Evolutionary conservation across 2,329 filamentous ascomycete genomes (phyloP).

Genomic region (Phaeosphaeriaceae sp.): DNA sequence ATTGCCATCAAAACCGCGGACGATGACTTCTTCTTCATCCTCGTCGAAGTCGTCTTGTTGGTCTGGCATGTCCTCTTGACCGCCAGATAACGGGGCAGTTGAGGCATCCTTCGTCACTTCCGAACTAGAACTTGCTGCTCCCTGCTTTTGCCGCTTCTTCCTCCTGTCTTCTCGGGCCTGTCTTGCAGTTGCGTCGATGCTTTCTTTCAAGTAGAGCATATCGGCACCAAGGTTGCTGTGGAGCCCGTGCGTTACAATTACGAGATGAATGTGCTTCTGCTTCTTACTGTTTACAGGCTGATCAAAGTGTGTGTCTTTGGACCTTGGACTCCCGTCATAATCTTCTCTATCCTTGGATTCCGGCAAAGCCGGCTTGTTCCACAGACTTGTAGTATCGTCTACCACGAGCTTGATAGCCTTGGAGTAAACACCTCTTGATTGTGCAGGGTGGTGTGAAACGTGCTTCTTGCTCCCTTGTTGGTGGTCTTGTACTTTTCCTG

Average conservation of each 20-base stretch:
- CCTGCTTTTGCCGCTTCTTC: constrained; percentile 56
- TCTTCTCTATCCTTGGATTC: constrained; percentile 58
- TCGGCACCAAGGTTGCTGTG: constrained; percentile 96
- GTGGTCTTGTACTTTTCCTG: constrained; percentile 76
- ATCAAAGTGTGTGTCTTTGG: constrained; percentile 31
- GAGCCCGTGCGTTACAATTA: constrained; percentile 89
- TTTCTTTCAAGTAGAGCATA: constrained; percentile 97
- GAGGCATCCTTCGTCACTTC: constrained; percentile 32
- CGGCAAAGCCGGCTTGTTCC: constrained; percentile 89
- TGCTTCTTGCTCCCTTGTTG: constrained; percentile 68
- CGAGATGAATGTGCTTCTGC: constrained; percentile 83
- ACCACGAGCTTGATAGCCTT: constrained; percentile 77
- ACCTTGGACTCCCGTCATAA: constrained; percentile 27
- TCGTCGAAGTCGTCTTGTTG: constrained; percentile 59
- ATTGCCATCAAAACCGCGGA: constrained; percentile 88
- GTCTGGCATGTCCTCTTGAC: constrained; percentile 55
- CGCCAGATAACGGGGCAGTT: constrained; percentile 57
- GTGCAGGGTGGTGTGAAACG: constrained; percentile 60
- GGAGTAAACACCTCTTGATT: constrained; percentile 81
- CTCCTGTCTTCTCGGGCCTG: constrained; percentile 75
- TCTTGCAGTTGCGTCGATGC: constrained; percentile 82
- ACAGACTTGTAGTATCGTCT: constrained; percentile 87
- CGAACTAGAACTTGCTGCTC: constrained; percentile 3
- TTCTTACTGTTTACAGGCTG: constrained; percentile 52
- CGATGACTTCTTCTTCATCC: constrained; percentile 84